Conservation (phyloP, 495 filamentous ascomycete species). For the Lophiostoma macrostomum region DNA sequence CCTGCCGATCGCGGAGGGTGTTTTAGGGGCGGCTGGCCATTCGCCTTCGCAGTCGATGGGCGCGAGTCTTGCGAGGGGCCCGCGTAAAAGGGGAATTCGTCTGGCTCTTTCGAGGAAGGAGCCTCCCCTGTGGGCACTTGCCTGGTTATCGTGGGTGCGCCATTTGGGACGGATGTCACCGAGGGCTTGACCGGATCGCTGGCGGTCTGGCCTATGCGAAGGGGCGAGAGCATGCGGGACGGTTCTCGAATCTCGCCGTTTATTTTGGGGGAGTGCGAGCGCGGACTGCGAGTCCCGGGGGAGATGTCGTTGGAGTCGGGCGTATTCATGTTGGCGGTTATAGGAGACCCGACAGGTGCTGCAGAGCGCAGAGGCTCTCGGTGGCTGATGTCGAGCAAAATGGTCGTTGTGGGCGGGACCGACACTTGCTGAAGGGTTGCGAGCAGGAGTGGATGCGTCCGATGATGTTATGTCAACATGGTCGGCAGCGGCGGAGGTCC, state of each 20-base stretch:
- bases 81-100: slow-evolving; percentile 32
- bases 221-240: slow-evolving; percentile 13
- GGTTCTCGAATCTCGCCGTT: slow-evolving; percentile 17
- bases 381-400: too few species aligned
- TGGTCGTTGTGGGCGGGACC: too few species aligned
- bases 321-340: slow-evolving; percentile 18
- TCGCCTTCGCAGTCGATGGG: slow-evolving; percentile 5
- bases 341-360: not conserved
- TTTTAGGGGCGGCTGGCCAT: not conserved
- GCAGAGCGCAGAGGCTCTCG: not conserved
- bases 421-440: too few species aligned
- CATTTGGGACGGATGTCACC: slow-evolving; percentile 3
- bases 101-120: slow-evolving; percentile 10
- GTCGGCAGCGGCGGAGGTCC: too few species aligned
- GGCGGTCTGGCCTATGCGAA: slow-evolving; percentile 15
- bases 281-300: slow-evolving; percentile 23
- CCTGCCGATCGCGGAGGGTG: not conserved
- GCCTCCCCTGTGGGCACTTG: slow-evolving; percentile 12
- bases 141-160: slow-evolving; percentile 8
- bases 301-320: slow-evolving; percentile 26
- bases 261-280: slow-evolving; percentile 21
- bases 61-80: not conserved
- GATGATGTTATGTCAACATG: too few species aligned
- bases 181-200: slow-evolving; percentile 1
- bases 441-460: too few species aligned